Evolutionary conservation across 495 filamentous ascomycete species (phyloP), one percentile per base, ranked within the genome.

Genomic region (Annulohypoxylon stygium): DNA sequence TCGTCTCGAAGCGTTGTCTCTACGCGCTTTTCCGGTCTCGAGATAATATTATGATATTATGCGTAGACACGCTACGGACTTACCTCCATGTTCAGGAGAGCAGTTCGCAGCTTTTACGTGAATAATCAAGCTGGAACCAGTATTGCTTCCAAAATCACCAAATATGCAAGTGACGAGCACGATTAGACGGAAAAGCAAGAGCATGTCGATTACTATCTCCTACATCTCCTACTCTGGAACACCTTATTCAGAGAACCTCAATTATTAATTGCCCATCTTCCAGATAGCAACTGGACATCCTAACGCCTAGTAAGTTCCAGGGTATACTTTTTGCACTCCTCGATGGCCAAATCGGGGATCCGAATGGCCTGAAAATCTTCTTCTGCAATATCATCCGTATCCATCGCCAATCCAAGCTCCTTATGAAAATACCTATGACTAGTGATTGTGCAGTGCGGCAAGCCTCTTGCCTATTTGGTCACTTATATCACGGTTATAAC

Each of bases 21-120:
- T 64, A 64, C 37, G 53, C 67, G 59, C 60, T 25, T 30, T 43
- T 65, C 43, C 54, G 14, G 61, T 61, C 53, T 65, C 30, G 47
- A 70, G 25, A 48, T 64, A 45, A 18, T 43, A 60, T 60, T 20
- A 41, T 63, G 26, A 39, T 64, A 47, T 45, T 45, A 60, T 60
- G 36, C 57, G 20, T 20, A n/a, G 7, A 43, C 11, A 39, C 23
- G 18, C 11, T n/a, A 43, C 1, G 3, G 0, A 10, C 7, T 25
- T 39, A 12, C 18, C 48, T 25, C 12, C 16, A 26, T 11, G 4
- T 55, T 7, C 14, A 12, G 50, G 25, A 18, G 23, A 30, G 7
- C 50, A 30, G 0, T 11, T 30, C 3, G 2, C n/a, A n/a, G n/a
- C n/a, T n/a, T n/a, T n/a, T 53, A 26, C 50, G 8, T 3, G 2